Evolutionary conservation across 2,329 filamentous ascomycete genomes (phyloP).

Genomic region (Penicillium sp.): DNA sequence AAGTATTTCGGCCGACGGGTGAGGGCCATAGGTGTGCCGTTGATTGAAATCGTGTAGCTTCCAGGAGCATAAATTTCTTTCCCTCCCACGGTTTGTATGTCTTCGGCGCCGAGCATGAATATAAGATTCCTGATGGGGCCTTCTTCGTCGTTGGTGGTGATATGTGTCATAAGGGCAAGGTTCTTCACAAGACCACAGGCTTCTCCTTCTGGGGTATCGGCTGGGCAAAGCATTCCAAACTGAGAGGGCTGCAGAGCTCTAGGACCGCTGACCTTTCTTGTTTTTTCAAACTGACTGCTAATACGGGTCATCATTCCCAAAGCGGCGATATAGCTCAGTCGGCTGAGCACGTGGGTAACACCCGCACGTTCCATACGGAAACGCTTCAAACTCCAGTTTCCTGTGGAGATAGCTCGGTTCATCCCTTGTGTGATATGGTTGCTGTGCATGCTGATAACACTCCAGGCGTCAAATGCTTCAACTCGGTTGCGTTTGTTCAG

Average conservation of each 20-base stretch:
- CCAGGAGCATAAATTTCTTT: conserved; percentile 85
- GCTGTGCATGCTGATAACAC: conserved; percentile 81
- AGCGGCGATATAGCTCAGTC: conserved; percentile 93
- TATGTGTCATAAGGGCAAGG: conserved; percentile 97
- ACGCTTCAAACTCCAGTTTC: conserved; percentile 96
- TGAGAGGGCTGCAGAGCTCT: conserved; percentile 96
- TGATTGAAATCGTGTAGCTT: conserved; percentile 89
- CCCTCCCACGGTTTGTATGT: conserved; percentile 79
- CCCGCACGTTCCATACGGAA: conserved; percentile 99
- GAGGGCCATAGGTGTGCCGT: conserved; percentile 89
- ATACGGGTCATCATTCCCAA: conserved; percentile 99
- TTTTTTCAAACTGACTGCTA: conserved; percentile 98
- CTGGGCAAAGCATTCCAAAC: conserved; percentile 96
- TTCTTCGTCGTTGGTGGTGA: conserved; percentile 95
- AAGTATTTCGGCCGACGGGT: conserved; percentile 88
- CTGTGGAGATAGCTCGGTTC: conserved; percentile 94
- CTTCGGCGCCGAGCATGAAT: conserved; percentile 82
- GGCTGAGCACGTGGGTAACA: conserved; percentile 93
- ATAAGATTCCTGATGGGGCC: conserved; percentile 85
- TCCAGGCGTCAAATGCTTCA: conserved; percentile 83
- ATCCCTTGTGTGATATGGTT: conserved; percentile 90
- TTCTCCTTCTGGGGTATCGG: conserved; percentile 97
- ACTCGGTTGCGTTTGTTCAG: conserved; percentile 92
- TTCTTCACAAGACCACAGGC: conserved; percentile 98
- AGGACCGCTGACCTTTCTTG: conserved; percentile 92